Evolutionary conservation across 1,284 basidiomycete species (phyloP), one percentile per base, ranked within the genome.

Genomic region (Puccinia brachypodii): DNA sequence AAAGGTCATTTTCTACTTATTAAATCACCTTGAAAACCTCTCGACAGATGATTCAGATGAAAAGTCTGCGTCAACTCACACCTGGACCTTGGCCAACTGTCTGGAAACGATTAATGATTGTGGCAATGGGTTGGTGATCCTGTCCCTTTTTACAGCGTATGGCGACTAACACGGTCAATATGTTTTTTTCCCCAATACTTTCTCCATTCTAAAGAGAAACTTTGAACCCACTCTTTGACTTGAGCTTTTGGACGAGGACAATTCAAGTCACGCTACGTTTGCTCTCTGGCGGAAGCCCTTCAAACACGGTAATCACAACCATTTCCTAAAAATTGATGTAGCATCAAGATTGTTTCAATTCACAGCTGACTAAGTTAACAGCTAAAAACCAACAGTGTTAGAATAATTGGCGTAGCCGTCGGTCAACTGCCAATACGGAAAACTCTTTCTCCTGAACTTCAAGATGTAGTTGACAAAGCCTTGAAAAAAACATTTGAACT

Each of bases 81-180:
- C 71, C n/a, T 81, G 79, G 79, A 50, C 58, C 0, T 36, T 81
- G 79, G 79, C 71, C 31, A 81, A 81, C 50, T 81, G 79, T 44
- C 38, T 73, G 31, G 71, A 81, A 64, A 31, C 19, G 19, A 53
- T 74, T 25, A 19, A 50, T 22, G 42, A 80, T 47, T 47, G 33
- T 31, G 53, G 9, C 38, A 58, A 69, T 42, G 22, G 47, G 77
- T 80, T 28, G 22, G 66, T 72, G 25, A 72, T 72, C 50, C 53
- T 42, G 1, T 9, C 13, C 7, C n/a, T 42, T n/a, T 40, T 8
- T 36, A 25, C n/a, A 31, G 16, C 25, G 19, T 33, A 31, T 8
- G 4, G 31, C 16, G 4, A 47, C 28, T 56, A 56, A 58, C 38
- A 0, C 40, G 3, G 9, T 13, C n/a, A 3, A n/a, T 40, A 40